phyloP scores from a whole-genome alignment of 352 stramenopile genomes.

The Phytopythium ostracodes region DNA sequence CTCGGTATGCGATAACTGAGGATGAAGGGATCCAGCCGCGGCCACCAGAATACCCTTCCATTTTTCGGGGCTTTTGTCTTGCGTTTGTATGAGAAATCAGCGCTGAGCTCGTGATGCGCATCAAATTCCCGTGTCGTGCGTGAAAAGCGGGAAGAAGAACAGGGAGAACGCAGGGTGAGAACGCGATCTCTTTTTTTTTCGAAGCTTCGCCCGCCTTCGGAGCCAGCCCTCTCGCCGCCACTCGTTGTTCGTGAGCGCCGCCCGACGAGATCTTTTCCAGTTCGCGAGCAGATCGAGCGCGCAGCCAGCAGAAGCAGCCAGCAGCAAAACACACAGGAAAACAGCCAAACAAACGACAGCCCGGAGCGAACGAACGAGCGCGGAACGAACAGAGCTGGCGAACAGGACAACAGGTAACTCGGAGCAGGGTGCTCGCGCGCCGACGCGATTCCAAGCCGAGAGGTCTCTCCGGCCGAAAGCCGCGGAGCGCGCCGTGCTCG shows the following conservation, averaged over 20 bases:
- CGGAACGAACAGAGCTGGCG: neutral
- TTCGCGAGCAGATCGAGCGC: conserved; percentile 1
- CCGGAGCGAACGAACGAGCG: neutral
- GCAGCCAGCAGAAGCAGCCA: conserved; percentile 1
- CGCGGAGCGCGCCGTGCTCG: conserved; percentile 1
- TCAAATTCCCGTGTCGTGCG: neutral
- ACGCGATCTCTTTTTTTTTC: conserved; percentile 6
- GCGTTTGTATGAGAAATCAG: neutral
- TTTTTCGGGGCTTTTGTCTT: neutral
- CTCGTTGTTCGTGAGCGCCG: neutral
- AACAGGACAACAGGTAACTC: neutral
- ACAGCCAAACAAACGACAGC: neutral
- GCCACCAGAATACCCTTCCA: neutral
- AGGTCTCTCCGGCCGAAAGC: conserved; percentile 3
- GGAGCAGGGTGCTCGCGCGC: conserved; percentile 1
- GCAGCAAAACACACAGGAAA: neutral
- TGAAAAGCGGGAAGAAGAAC: neutral
- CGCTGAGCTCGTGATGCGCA: neutral
- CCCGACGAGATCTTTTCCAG: neutral
- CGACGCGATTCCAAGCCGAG: conserved; percentile 2
- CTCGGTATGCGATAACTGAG: no score
- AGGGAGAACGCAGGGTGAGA: neutral
- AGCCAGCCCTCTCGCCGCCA: neutral
- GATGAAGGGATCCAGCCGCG: no score
- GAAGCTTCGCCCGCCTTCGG: neutral